Evolutionary conservation across 1,284 basidiomycete species (phyloP).

Genomic region (Ceratobasidium sp.): DNA sequence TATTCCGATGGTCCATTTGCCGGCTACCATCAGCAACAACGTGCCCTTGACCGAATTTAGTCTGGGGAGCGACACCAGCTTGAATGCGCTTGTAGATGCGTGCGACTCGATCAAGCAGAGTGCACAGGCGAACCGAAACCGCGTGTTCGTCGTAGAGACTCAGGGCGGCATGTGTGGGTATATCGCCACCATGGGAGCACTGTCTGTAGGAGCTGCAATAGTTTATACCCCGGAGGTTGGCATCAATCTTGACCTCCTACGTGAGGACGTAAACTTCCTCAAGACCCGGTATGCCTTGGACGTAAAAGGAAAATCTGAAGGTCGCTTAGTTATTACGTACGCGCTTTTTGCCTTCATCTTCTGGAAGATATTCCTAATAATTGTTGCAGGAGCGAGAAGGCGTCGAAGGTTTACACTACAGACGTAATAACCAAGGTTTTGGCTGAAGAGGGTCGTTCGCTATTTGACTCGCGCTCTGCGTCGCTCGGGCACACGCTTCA

Average conservation of each 20-base stretch:
- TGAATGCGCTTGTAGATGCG: slow-evolving; percentile 97
- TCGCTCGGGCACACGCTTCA: slow-evolving; percentile 97
- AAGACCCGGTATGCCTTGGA: slow-evolving; percentile 89
- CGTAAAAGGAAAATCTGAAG: slow-evolving; percentile 89
- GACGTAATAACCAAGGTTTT: slow-evolving; percentile 94
- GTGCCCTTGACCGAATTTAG: slow-evolving; percentile 97
- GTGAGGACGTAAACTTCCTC: slow-evolving; percentile 90
- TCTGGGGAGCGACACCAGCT: slow-evolving; percentile 92
- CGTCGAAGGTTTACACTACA: slow-evolving; percentile 91
- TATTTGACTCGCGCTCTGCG: slow-evolving; percentile 96
- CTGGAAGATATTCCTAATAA: neutral
- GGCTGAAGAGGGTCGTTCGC: slow-evolving; percentile 88
- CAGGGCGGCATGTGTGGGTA: slow-evolving; percentile 98
- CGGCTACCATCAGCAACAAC: slow-evolving; percentile 97
- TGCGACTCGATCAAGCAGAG: slow-evolving; percentile 99
- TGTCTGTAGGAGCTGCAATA: slow-evolving; percentile 93
- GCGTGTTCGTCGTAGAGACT: slow-evolving; percentile 98
- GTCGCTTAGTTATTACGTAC: slow-evolving; percentile 90
- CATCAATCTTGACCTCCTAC: slow-evolving; percentile 84
- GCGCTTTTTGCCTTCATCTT: slow-evolving; percentile 51
- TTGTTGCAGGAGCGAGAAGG: slow-evolving; percentile 79
- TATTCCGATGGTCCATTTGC: slow-evolving; percentile 92
- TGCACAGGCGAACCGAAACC: slow-evolving; percentile 92
- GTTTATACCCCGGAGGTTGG: slow-evolving; percentile 96
- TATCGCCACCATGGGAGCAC: slow-evolving; percentile 92